These are phyloP conservation scores for Golubevia sp. DNA, from an alignment of 1,284 basidiomycete species.

Conservation along the genomic window DNA sequence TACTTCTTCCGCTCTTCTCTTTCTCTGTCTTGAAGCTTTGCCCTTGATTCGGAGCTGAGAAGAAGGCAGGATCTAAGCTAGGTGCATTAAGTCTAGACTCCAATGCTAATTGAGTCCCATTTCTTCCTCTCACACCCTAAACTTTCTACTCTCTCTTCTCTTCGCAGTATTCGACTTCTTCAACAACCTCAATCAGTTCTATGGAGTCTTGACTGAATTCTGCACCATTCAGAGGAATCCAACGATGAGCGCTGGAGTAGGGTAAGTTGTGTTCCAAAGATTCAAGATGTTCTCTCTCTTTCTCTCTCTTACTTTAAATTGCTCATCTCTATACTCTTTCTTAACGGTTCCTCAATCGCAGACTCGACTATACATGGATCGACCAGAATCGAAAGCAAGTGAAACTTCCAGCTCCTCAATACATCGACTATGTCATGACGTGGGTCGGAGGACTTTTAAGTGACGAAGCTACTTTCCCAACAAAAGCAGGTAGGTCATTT, in stretches of 20 bases:
- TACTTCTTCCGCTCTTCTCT: too few species aligned
- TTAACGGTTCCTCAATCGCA: slow-evolving; percentile 56
- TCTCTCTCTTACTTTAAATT: not conserved
- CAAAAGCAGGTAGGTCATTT: slow-evolving; percentile 76
- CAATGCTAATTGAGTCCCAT: not conserved
- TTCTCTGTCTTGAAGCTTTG: too few species aligned
- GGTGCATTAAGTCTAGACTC: too few species aligned
- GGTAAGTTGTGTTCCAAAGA: slow-evolving; percentile 67
- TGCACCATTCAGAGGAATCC: slow-evolving; percentile 88
- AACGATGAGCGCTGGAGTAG: slow-evolving; percentile 87
- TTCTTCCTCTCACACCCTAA: slow-evolving; percentile 5
- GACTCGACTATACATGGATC: slow-evolving; percentile 96
- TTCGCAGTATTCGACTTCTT: slow-evolving; percentile 66
- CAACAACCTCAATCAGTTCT: slow-evolving; percentile 95
- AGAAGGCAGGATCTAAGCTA: too few species aligned
- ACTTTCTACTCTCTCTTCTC: slow-evolving; percentile 2
- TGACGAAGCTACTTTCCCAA: slow-evolving; percentile 91
- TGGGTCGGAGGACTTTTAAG: slow-evolving; percentile 94
- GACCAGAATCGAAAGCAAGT: slow-evolving; percentile 83
- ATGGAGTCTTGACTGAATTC: slow-evolving; percentile 90
- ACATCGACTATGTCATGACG: slow-evolving; percentile 98
- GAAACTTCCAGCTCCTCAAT: slow-evolving; percentile 89
- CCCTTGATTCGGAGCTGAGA: too few species aligned
- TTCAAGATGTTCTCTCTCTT: not conserved
- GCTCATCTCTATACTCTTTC: slow-evolving; percentile 1